phyloP scores from a whole-genome alignment of 305 asterid species.

The Fraxinus baroniana region DNA sequence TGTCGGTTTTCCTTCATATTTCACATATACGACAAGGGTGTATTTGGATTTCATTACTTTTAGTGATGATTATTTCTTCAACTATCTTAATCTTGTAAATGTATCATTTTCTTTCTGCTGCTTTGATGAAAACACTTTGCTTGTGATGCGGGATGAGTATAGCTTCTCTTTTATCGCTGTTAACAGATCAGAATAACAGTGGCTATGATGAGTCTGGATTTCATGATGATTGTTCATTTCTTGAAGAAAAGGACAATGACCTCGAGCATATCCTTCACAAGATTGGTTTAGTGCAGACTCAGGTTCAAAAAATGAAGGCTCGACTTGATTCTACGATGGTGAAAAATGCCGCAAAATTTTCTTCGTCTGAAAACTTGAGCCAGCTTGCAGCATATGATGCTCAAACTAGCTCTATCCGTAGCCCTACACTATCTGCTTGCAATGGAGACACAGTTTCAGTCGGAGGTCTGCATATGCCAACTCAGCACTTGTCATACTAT shows the following conservation, averaged over 20 bases:
- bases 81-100: not conserved
- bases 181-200: conserved; percentile 42
- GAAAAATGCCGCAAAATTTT: conserved; percentile 62
- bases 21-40: not conserved
- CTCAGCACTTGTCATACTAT: conserved; percentile 50
- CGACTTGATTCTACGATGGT: conserved; percentile 59
- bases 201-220: conserved; percentile 51
- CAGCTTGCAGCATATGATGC: conserved; percentile 53
- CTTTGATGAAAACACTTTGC: not conserved
- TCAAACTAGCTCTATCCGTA: conserved; percentile 56
- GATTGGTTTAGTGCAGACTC: conserved; percentile 57
- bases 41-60: not conserved
- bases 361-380: conserved; percentile 86
- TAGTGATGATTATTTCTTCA: not conserved
- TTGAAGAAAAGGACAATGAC: conserved; percentile 42
- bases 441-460: conserved; percentile 63
- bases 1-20: not conserved
- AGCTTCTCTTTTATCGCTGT: conserved; percentile 3
- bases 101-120: not conserved
- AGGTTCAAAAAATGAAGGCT: conserved; percentile 66
- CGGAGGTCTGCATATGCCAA: conserved; percentile 46
- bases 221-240: conserved; percentile 43
- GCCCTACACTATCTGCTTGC: conserved; percentile 79
- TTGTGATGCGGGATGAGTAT: not conserved
- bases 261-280: conserved; percentile 66